Base-by-base conservation (phyloP, 129 eudicot species). In the Lactuca sativa region DNA sequence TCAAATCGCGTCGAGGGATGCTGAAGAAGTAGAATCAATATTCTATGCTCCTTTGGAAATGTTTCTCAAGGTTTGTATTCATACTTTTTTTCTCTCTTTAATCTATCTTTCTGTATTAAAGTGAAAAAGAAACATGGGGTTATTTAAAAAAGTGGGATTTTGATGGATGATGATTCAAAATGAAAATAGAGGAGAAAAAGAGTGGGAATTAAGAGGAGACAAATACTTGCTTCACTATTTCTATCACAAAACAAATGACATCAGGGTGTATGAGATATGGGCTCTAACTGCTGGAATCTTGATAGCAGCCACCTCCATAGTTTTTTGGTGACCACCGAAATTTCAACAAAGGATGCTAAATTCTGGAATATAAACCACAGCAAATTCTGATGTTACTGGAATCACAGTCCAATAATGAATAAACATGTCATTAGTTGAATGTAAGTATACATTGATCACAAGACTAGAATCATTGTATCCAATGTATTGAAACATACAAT, bases 211-310 rank as follows among this genome's bases (percentile, higher is more conserved):
- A 70, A 81, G 81, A 79, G 76, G 76, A 80, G 93, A 73, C 49
- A 78, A 78, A 21, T 86, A 83, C 37, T 41, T 78, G 67, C 70
- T 83, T 57, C 89, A 86, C 73, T 86, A 41, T 78, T 86, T 86
- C 59, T 82, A 78, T 25, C 71, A 80, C 18, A 70, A 81, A 73
- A 56, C 74, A 15, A 81, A 72, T 6, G 30, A 73, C 8, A 51
- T 54, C 8, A 51, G 59, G 17, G 73, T 77, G 56, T 86, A 71
- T 60, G 64, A 72, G 30, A 86, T 86, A 67, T 86, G 89, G 86
- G 86, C 79, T 61, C 30, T 86, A 38, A 86, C 93, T 31, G 93
- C 93, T 44, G 89, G 77, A 60, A 76, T 86, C 44, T 40, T 86
- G 74, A 86, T 83, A 41, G 21, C 48, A 1, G 79, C 80, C 30